Evolutionary conservation across 331 rosid species (phyloP).

Genomic region (Quercus tomentella): DNA sequence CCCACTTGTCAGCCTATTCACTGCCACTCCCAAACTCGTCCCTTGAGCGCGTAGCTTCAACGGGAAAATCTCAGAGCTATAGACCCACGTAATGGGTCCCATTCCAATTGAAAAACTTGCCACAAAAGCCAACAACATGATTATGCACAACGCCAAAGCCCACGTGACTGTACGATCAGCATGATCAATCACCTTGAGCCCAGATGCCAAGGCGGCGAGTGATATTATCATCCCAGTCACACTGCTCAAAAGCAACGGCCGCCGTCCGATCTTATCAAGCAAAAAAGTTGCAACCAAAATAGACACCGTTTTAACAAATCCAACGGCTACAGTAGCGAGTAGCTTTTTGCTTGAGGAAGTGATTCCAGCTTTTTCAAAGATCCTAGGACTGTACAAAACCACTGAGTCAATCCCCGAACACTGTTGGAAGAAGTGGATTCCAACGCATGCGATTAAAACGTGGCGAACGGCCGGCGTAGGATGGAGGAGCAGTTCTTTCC

Average conservation of each 20-base stretch:
- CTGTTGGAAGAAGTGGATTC: constrained; percentile 77
- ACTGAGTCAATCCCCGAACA: constrained; percentile 68
- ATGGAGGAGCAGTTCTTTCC: constrained; percentile 58
- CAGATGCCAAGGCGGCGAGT: constrained; percentile 19
- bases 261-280: constrained; percentile 59
- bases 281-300: constrained; percentile 58
- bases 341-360: not conserved
- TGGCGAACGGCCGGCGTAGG: constrained; percentile 75
- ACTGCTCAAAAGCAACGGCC: constrained; percentile 58
- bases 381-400: constrained; percentile 61
- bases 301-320: constrained; percentile 40
- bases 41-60: constrained; percentile 34
- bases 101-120: constrained; percentile 25
- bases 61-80: constrained; percentile 31
- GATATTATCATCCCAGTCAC: constrained; percentile 57
- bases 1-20: constrained; percentile 22
- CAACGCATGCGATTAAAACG: constrained; percentile 45
- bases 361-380: constrained; percentile 22
- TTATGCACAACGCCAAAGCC: constrained; percentile 43
- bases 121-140: constrained; percentile 4
- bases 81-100: constrained; percentile 33
- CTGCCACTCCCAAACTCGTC: constrained; percentile 12
- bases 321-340: constrained; percentile 69
- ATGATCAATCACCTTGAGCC: constrained; percentile 48
- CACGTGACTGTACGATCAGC: constrained; percentile 20